A percentile compares a stretch with the other conserved stretches of the same genome.
Conservation (phyloP, 2,329 filamentous ascomycete genomes). For the Phaeoacremonium minimum region DNA sequence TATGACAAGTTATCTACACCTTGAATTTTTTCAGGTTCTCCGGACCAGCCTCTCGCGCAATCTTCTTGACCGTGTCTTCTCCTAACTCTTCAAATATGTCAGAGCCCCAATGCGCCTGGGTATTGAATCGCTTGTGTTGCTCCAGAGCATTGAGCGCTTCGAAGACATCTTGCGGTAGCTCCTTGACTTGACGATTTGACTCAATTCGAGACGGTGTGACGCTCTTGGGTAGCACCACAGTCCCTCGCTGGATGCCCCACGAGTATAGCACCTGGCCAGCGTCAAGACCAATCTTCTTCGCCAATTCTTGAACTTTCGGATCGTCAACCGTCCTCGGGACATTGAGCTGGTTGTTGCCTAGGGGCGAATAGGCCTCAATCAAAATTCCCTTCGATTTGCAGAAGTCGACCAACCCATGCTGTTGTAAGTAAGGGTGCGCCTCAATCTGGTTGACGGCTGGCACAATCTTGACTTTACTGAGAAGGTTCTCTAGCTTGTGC, state of each 20-base stretch:
- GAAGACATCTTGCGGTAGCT: conserved; percentile 29
- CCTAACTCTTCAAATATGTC: conserved; percentile 39
- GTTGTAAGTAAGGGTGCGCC: conserved; percentile 65
- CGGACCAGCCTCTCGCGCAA: conserved; percentile 24
- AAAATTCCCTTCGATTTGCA: conserved; percentile 55
- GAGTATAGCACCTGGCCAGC: conserved; percentile 40
- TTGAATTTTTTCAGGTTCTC: conserved; percentile 30
- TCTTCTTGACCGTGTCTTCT: conserved; percentile 26
- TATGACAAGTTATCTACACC: conserved; percentile 14
- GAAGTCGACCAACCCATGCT: conserved; percentile 50
- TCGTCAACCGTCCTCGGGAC: conserved; percentile 44
- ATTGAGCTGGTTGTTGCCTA: conserved; percentile 47
- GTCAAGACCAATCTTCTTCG: conserved; percentile 31
- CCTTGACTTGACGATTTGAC: conserved; percentile 31
- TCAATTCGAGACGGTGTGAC: conserved; percentile 36
- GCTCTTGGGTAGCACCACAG: conserved; percentile 38
- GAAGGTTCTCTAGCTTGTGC: conserved; percentile 33
- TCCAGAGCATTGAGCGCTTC: conserved; percentile 31
- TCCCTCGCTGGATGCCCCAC: conserved; percentile 39
- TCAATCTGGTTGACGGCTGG: conserved; percentile 68
- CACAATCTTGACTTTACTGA: conserved; percentile 44
- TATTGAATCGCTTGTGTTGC: conserved; percentile 37
- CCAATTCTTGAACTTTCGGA: conserved; percentile 39
- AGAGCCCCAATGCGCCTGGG: conserved; percentile 33
- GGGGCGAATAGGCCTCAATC: conserved; percentile 61